A percentile compares a stretch with the other conserved stretches of the same genome.
Evolutionary conservation across 2,329 filamentous ascomycete genomes (phyloP).

Genomic region (Diplodia seriata): DNA sequence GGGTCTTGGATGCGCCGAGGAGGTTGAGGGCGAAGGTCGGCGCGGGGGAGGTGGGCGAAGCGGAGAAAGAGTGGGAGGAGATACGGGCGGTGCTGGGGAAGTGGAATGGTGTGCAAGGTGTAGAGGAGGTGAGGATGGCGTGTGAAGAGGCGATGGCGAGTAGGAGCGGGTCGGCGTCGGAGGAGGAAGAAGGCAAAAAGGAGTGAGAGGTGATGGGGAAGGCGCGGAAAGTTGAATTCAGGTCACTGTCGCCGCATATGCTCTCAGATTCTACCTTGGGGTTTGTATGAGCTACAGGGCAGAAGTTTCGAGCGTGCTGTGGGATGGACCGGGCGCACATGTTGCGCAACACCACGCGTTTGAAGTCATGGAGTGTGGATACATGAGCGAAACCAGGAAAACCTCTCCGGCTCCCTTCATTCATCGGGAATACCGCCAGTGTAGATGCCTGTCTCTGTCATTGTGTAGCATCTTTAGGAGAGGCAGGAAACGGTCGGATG

Average conservation of each 20-base stretch:
- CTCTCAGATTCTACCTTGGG: not conserved
- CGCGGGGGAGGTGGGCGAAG: constrained; percentile 67
- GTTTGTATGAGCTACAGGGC: not conserved
- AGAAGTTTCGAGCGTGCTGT: not conserved
- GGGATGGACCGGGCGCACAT: not conserved
- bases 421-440: not conserved
- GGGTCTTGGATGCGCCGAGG: constrained; percentile 68
- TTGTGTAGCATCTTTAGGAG: too few relatives aligned
- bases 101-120: constrained; percentile 55
- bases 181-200: not conserved
- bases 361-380: not conserved
- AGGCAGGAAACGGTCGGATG: too few relatives aligned
- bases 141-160: constrained; percentile 42
- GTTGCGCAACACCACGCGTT: not conserved
- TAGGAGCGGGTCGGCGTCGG: not conserved
- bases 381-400: not conserved
- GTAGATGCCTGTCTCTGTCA: not conserved
- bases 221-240: not conserved
- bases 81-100: constrained; percentile 50
- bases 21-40: constrained; percentile 64
- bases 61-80: constrained; percentile 59
- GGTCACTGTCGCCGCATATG: not conserved
- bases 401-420: not conserved
- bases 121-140: constrained; percentile 47
- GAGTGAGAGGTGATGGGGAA: not conserved